Evolutionary conservation across 2,329 filamentous ascomycete genomes (phyloP).

Genomic region (Diaporthe amygdali): DNA sequence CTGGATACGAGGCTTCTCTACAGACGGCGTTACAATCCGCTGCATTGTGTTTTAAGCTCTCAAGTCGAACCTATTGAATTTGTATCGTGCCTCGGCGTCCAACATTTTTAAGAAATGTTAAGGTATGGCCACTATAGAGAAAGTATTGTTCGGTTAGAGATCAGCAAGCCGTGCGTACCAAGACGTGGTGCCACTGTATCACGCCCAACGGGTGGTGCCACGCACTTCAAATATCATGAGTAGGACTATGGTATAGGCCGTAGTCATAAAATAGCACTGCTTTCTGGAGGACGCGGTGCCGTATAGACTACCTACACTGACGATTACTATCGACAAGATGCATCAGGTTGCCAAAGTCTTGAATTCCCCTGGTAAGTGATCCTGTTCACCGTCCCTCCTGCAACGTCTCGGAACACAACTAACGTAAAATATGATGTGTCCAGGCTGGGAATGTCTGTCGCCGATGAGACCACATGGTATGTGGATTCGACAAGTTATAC

Average conservation of each 20-base stretch:
- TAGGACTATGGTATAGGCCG: not conserved
- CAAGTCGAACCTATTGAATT: no score
- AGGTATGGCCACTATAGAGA: fast-evolving
- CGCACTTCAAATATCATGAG: not conserved
- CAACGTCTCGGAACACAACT: no score
- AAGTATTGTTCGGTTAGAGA: not conserved
- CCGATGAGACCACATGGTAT: not conserved
- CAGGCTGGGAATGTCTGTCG: not conserved
- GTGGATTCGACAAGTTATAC: not conserved
- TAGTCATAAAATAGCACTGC: not conserved
- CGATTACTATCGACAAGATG: not conserved
- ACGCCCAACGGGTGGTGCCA: not conserved
- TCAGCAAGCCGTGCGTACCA: not conserved
- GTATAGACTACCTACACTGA: not conserved
- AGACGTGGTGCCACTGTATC: not conserved
- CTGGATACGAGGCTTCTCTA: no score
- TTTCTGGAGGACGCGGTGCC: not conserved
- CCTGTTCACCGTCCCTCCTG: no score
- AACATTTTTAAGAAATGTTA: not conserved
- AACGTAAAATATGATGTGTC: not conserved
- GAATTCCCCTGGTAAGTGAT: not conserved
- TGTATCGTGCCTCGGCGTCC: no score
- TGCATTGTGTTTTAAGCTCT: no score
- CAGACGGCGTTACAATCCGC: no score
- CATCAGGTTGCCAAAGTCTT: not conserved